These are phyloP conservation scores for Diddensiella santjacobensis DNA, from an alignment of 805 yeast species.

Conservation along the genomic window DNA sequence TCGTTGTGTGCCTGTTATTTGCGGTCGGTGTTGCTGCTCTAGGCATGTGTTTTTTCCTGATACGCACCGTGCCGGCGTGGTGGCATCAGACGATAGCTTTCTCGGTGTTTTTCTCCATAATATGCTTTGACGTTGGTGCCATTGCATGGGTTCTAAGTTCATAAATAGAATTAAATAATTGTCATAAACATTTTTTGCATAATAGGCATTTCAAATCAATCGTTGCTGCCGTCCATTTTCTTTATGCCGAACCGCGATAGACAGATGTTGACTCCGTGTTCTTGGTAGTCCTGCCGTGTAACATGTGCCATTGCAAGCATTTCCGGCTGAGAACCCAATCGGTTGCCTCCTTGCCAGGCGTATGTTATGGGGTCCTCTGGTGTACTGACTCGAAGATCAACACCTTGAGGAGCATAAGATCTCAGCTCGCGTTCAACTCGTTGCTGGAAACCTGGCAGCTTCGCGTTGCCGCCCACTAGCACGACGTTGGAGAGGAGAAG, in stretches of 20 bases:
- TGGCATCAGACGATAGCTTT: conserved; percentile 45
- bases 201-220: no score
- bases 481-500: conserved; percentile 74
- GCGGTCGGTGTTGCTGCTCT: conserved; percentile 41
- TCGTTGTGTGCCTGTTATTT: conserved; percentile 42
- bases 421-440: conserved; percentile 45
- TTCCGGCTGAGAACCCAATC: conserved; percentile 38
- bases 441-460: conserved; percentile 60
- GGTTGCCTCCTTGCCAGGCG: conserved; percentile 58
- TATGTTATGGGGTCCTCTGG: conserved; percentile 40
- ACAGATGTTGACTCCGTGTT: conserved; percentile 68
- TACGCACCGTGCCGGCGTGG: conserved; percentile 39
- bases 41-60: conserved; percentile 44
- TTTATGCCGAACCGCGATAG: conserved; percentile 41
- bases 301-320: conserved; percentile 51
- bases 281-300: conserved; percentile 76
- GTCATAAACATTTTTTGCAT: not conserved
- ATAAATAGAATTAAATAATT: conserved; percentile 1
- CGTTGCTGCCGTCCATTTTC: conserved; percentile 14
- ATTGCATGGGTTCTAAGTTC: conserved; percentile 34
- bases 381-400: conserved; percentile 27
- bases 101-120: conserved; percentile 38
- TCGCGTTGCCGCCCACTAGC: conserved; percentile 78
- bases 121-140: conserved; percentile 44
- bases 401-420: conserved; percentile 33